phyloP scores from a whole-genome alignment of 345 rosid species.

The Salix purpurea region DNA sequence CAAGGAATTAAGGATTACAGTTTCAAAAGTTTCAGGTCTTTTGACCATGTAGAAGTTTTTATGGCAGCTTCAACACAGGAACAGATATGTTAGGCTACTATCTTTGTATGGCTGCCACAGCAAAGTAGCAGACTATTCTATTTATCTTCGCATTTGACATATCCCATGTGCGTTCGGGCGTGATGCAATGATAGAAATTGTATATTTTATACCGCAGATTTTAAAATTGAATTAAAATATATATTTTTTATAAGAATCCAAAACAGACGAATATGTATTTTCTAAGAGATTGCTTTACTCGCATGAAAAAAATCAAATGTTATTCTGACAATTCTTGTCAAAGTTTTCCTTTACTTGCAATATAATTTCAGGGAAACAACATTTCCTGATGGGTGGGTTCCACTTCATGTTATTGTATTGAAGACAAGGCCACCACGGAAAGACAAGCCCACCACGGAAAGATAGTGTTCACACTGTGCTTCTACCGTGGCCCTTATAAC shows the following conservation, averaged over 20 bases:
- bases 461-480: not conserved
- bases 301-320: rapidly evolving
- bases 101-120: not conserved
- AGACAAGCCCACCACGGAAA: not conserved
- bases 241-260: too few relatives aligned
- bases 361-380: not conserved
- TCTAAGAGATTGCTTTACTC: too few relatives aligned
- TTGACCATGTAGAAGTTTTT: not conserved
- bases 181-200: too few relatives aligned
- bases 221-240: too few relatives aligned
- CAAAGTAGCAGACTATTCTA: not conserved
- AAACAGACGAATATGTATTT: too few relatives aligned
- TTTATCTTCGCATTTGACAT: not conserved
- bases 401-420: not conserved
- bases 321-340: not conserved
- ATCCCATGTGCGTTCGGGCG: too few relatives aligned
- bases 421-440: not conserved
- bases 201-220: too few relatives aligned
- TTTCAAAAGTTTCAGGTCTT: not conserved
- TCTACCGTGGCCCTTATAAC: not conserved
- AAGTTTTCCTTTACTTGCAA: not conserved
- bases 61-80: not conserved
- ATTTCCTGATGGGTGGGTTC: not conserved
- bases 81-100: not conserved
- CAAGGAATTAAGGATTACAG: not conserved